These are phyloP conservation scores for Salix koriyanagi DNA, from an alignment of 345 rosid species.

Conservation along the genomic window DNA sequence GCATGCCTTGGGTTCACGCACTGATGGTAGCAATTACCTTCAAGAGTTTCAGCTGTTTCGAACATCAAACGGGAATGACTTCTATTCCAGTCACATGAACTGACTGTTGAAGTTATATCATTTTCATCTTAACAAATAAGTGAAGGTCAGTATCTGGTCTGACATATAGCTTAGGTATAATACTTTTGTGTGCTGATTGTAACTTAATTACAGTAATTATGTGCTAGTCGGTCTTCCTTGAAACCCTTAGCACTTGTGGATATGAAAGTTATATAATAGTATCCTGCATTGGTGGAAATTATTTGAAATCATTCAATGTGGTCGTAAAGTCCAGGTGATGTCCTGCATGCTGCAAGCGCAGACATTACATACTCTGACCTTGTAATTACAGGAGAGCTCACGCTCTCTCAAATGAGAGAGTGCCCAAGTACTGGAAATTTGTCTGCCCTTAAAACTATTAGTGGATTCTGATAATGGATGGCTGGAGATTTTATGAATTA, in stretches of 20 bases:
- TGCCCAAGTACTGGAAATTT: neutral
- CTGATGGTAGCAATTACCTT: constrained; percentile 30
- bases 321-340: neutral
- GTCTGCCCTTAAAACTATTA: neutral
- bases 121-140: neutral
- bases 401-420: neutral
- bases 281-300: neutral
- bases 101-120: constrained; percentile 15
- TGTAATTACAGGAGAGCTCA: no score
- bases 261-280: neutral
- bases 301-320: neutral
- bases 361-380: neutral
- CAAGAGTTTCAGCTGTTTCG: constrained; percentile 43
- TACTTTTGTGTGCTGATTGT: neutral
- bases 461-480: neutral
- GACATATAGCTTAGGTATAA: neutral
- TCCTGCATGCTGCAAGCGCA: neutral
- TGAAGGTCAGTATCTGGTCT: constrained; percentile 2
- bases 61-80: constrained; percentile 37
- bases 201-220: neutral
- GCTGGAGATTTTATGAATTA: neutral
- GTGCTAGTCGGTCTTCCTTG: neutral
- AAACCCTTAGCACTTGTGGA: neutral
- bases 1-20: constrained; percentile 21
- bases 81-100: constrained; percentile 41